Percentiles rank a stretch among this genome's conserved stretches.
These are phyloP conservation scores for Pezicula rhizophila DNA, from an alignment of 2,329 filamentous ascomycete genomes.

Conservation along the genomic window DNA sequence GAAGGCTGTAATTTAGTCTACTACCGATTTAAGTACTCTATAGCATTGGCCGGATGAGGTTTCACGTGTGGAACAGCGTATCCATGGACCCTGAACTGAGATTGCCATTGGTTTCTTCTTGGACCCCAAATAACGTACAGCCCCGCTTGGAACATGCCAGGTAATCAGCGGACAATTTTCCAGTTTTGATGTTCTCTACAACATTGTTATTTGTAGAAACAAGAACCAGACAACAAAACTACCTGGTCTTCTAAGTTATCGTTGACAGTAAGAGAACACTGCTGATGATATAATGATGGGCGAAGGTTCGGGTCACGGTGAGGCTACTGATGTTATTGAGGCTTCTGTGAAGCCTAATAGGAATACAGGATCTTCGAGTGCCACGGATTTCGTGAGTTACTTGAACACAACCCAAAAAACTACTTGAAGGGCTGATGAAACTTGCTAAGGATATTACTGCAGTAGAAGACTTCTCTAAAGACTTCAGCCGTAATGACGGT, in stretches of 20 bases:
- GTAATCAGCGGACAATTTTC: background rate
- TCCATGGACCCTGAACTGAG: too few species aligned
- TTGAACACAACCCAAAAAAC: background rate
- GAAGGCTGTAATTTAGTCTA: too few species aligned
- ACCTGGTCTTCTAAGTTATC: background rate
- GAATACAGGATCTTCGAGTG: background rate
- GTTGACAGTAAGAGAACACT: background rate
- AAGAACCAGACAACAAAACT: background rate
- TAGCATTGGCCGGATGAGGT: too few species aligned
- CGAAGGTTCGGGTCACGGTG: too few species aligned
- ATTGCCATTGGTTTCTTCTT: too few species aligned
- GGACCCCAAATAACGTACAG: background rate
- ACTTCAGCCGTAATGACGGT: background rate
- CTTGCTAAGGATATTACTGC: background rate
- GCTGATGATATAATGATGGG: background rate
- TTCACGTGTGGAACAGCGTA: too few species aligned
- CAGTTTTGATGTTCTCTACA: too few species aligned
- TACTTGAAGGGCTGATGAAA: background rate
- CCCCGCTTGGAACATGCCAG: background rate
- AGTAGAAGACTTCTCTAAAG: background rate
- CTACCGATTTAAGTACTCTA: too few species aligned
- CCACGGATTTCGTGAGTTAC: background rate
- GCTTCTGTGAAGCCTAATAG: too few species aligned
- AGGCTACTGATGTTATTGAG: too few species aligned
- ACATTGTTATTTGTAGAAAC: background rate